Percentiles rank a stretch among this genome's conserved stretches.
Evolutionary conservation across 345 rosid genomes (phyloP).

Genomic region (Lumnitzera racemosa): DNA sequence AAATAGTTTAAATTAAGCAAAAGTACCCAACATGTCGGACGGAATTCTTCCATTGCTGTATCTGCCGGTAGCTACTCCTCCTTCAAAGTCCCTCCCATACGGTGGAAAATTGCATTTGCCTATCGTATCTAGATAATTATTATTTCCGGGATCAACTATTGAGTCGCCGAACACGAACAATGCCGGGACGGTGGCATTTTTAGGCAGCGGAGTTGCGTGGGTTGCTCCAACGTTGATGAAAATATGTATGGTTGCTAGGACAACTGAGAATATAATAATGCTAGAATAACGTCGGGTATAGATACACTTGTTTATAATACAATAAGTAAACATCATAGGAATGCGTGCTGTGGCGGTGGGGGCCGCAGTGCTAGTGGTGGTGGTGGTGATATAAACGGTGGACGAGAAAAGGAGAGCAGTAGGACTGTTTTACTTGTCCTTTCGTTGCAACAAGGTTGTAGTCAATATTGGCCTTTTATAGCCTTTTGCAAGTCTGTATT

Average conservation of each 20-base stretch:
- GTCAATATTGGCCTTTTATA: too few species aligned
- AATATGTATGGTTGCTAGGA: too few species aligned
- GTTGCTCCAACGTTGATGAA: too few species aligned
- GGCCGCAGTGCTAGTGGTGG: not conserved
- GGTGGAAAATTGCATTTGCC: conserved; percentile 41
- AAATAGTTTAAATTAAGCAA: not conserved
- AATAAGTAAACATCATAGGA: too few species aligned
- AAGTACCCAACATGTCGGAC: conserved; percentile 14
- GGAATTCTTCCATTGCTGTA: conserved; percentile 24
- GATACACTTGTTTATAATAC: too few species aligned
- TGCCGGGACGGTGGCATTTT: conserved; percentile 20
- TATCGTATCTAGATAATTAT: conserved; percentile 25
- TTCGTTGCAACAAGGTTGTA: too few species aligned
- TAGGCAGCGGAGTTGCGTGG: not conserved
- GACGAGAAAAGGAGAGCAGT: not conserved
- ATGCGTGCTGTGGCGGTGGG: too few species aligned
- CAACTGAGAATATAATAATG: too few species aligned
- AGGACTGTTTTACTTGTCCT: too few species aligned
- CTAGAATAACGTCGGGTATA: too few species aligned
- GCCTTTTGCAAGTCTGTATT: too few species aligned
- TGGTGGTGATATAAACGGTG: too few species aligned
- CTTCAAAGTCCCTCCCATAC: conserved; percentile 50
- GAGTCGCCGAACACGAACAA: conserved; percentile 58
- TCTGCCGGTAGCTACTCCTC: conserved; percentile 42
- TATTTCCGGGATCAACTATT: conserved; percentile 58